Evolutionary conservation across 768 basidiomycete species (phyloP).

Genomic region (Tylopilus rubrobrunneus): DNA sequence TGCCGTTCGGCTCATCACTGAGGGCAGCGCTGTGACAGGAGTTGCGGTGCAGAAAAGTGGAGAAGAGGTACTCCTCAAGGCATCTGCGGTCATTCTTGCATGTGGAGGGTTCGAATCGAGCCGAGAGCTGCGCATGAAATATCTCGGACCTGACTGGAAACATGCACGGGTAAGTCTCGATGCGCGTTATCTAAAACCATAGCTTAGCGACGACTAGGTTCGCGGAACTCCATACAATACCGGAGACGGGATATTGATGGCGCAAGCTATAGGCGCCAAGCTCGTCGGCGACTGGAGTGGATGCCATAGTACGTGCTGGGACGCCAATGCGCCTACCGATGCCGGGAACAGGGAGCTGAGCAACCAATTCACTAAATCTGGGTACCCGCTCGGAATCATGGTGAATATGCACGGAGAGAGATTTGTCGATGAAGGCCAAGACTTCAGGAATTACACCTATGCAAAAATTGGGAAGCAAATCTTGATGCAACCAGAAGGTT

Average conservation of each 20-base stretch:
- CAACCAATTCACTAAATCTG: conserved; percentile 72
- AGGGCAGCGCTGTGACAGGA: conserved; percentile 42
- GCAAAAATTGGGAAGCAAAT: conserved; percentile 64
- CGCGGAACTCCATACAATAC: conserved; percentile 69
- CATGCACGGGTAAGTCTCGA: conserved; percentile 45
- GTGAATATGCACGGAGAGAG: conserved; percentile 52
- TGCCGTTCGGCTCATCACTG: conserved; percentile 34
- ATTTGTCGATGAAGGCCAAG: conserved; percentile 70
- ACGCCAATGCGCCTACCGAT: conserved; percentile 51
- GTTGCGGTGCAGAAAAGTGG: conserved; percentile 42
- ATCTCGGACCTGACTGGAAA: conserved; percentile 59
- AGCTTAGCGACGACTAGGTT: conserved; percentile 37
- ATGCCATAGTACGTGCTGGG: conserved; percentile 75
- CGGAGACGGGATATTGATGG: conserved; percentile 62
- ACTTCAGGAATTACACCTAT: conserved; percentile 72
- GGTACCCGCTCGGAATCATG: conserved; percentile 71
- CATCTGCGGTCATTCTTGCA: conserved; percentile 53
- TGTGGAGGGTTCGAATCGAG: conserved; percentile 67
- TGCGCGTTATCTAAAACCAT: not conserved
- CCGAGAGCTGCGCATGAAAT: conserved; percentile 43
- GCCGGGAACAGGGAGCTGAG: conserved; percentile 54
- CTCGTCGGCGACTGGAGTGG: conserved; percentile 63
- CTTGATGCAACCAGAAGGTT: conserved; percentile 52
- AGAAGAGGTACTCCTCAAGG: conserved; percentile 32
- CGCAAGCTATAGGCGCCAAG: conserved; percentile 46